Evolutionary conservation across 192 early-diverging fungal genomes (phyloP), one percentile per base, ranked within the genome.

Genomic region (Geranomyces michiganensis): DNA sequence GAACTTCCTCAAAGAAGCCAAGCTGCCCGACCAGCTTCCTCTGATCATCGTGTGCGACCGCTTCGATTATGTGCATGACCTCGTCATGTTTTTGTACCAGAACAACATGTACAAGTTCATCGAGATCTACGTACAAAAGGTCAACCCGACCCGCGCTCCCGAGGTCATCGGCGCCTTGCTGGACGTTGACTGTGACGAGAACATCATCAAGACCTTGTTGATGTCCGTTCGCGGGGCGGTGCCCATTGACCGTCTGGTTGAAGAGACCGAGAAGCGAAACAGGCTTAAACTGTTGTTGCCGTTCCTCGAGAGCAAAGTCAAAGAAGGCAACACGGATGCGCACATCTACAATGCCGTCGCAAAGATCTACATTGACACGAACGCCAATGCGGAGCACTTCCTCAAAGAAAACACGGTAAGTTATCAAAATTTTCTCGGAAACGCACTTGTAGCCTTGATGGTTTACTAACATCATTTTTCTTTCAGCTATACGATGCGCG

Each of bases 301-400:
- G 46, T 99, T 95, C 93, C 85, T 99, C 33, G 95, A 99, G 78
- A 82, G 82, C 69, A 90, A 91, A 78, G 88, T 91, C 44, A 90
- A 90, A 79, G 94, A 94, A 72, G 94, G 94, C 6, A 91, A 89
- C 70, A 85, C 87, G 68, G 97, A 99, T 74, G 77, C 90, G 6
- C 91, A 90, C n/a, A 87, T 99, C 13, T 97, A 93, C 84, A 99
- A 99, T 73, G 95, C 97, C 13, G 80, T 99, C 48, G 97, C 94
- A 68, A 99, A 98, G 86, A 98, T 99, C 65, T 97, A 96, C 78
- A 97, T 99, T 72, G 97, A 99, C 79, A 98, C 92, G 79, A 99
- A 98, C 89, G 96, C 94, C 76, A 96, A 98, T 63, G 92, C 97
- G 13, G 97, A 99, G 76, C 85, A 88, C 58, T 99, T 99, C 88